These are phyloP conservation scores for Apiospora pterosperma DNA, from an alignment of 2,329 filamentous ascomycete genomes.

Conservation along the genomic window DNA sequence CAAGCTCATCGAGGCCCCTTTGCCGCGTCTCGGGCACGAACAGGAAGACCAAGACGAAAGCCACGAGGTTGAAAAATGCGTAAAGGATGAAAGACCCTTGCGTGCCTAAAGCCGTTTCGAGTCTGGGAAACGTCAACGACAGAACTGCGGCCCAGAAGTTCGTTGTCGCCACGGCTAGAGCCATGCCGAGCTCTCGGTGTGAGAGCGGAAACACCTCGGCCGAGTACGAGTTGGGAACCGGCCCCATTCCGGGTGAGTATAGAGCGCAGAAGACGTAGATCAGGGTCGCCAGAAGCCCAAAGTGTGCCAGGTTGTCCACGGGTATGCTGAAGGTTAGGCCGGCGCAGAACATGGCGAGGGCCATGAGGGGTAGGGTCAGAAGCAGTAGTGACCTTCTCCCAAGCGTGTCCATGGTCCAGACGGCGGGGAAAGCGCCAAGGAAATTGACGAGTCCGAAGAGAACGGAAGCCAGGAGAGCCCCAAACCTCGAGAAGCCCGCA, in stretches of 20 bases:
- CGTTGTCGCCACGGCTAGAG: constrained; percentile 49
- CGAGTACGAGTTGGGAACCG: constrained; percentile 64
- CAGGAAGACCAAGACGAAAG: constrained; percentile 41
- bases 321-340: constrained; percentile 14
- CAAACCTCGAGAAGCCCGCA: constrained; percentile 35
- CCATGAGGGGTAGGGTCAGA: constrained; percentile 65
- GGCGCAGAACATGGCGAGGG: constrained; percentile 51
- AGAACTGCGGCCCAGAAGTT: constrained; percentile 40
- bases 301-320: constrained; percentile 36
- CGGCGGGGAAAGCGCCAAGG: constrained; percentile 62
- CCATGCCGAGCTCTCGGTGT: constrained; percentile 60
- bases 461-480: constrained; percentile 38
- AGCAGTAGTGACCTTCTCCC: constrained; percentile 59
- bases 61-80: constrained; percentile 41
- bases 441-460: constrained; percentile 57
- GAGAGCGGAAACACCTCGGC: constrained; percentile 65
- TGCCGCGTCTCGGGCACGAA: constrained; percentile 32
- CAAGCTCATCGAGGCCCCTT: constrained; percentile 8
- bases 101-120: constrained; percentile 39
- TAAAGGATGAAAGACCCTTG: constrained; percentile 48
- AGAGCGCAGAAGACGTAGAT: constrained; percentile 60
- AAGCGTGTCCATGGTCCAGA: constrained; percentile 66
- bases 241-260: constrained; percentile 32
- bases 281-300: constrained; percentile 56
- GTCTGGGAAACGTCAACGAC: constrained; percentile 43